Base-by-base conservation (phyloP, 106 monocot species). In the Acorus gramineus region DNA sequence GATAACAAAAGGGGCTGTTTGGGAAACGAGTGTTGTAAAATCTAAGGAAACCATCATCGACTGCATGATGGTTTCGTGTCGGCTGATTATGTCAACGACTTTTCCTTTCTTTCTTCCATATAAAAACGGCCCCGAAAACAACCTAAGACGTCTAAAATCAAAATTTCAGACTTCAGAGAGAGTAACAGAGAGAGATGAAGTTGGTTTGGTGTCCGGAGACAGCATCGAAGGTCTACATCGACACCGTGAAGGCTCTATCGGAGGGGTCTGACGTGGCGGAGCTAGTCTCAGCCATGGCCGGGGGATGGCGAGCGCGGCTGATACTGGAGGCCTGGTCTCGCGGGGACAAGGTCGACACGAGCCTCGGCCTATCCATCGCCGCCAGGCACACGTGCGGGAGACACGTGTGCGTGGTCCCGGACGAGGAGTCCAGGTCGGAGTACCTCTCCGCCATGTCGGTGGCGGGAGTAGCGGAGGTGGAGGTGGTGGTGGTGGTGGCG, bases 401-500 rank as follows among this genome's bases (percentile, higher is more conserved):
- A 6, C 57, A 58, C 57, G 11, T 58, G 57, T 58, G 57, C 57
- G 11, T 58, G 10, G 10, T 58, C 8, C 57, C 57, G 5, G 57
- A 58, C 13, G 10, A 9, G 5, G 5, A 14, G 6, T 7, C 6
- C 11, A 6, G 10, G 57, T 9, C 10, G 11, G 57, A 58, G 2
- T 58, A 58, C 13, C 6, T 14, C n/a, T 6, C 0, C 10, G 57
- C 13, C 11, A 58, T 58, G 57, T 9, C 11, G 6, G 13, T 6
- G 6, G 14, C 0, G 57, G 57, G 57, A 5, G 11, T 1, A 5
- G 57, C 10, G 6, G 28, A 28, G 28, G 28, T 28, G 28, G 28
- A 28, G 28, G 28, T 28, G 28, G 28, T 28, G 28, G 28, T 28
- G 28, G 11, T 58, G 10, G 13, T 58, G 10, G 57, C 57, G 10